phyloP scores from a whole-genome alignment of 2,329 filamentous ascomycete species.

The Xylariaceae sp. region DNA sequence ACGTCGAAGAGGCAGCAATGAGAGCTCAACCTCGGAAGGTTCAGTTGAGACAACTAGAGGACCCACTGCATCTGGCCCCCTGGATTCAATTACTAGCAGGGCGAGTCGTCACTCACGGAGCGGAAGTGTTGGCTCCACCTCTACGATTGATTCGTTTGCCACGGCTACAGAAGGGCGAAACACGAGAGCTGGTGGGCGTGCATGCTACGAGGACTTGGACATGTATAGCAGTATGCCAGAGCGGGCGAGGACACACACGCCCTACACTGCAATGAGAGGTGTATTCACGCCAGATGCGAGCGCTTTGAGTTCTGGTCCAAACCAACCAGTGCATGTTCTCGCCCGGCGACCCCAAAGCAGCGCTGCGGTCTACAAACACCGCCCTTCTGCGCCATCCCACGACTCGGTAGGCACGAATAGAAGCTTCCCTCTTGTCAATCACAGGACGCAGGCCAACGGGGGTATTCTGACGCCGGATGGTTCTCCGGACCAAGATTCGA shows the following conservation, averaged over 20 bases:
- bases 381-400: conserved; percentile 56
- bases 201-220: conserved; percentile 22
- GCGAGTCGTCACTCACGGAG: conserved; percentile 34
- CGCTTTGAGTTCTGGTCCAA: conserved; percentile 26
- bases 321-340: conserved; percentile 32
- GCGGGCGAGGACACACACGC: conserved; percentile 30
- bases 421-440: conserved; percentile 58
- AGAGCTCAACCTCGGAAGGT: conserved; percentile 57
- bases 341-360: conserved; percentile 44
- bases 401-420: conserved; percentile 58
- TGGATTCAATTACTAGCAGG: conserved; percentile 18
- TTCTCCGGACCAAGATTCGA: conserved; percentile 50
- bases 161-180: conserved; percentile 51
- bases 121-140: conserved; percentile 48
- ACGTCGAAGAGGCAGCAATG: conserved; percentile 43
- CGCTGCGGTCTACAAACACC: conserved; percentile 43
- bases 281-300: conserved; percentile 24
- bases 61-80: conserved; percentile 30
- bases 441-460: conserved; percentile 45
- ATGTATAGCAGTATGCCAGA: conserved; percentile 21
- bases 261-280: conserved; percentile 30
- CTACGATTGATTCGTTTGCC: conserved; percentile 54
- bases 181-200: conserved; percentile 24
- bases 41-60: conserved; percentile 63
- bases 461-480: conserved; percentile 47